These are phyloP conservation scores for Trichaptum fuscoviolaceum DNA, from an alignment of 768 basidiomycete genomes.

Conservation along the genomic window DNA sequence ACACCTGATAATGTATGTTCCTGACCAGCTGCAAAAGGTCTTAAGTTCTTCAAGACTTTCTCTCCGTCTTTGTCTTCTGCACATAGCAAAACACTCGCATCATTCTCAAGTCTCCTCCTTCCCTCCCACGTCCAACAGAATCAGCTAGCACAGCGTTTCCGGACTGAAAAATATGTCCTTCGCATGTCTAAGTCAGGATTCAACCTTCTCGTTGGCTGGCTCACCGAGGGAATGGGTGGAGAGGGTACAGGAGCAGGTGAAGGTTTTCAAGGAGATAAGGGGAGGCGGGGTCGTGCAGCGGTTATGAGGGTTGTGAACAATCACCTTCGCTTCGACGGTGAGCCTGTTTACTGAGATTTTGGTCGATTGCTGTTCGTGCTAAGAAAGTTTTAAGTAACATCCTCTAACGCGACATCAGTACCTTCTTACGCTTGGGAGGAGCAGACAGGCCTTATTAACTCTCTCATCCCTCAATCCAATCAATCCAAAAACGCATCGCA, in stretches of 20 bases:
- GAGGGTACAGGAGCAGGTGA: conserved; percentile 77
- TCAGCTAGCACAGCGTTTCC: conserved; percentile 76
- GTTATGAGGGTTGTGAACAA: conserved; percentile 95
- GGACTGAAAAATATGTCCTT: conserved; percentile 86
- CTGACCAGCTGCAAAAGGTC: conserved; percentile 40
- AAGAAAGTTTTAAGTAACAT: conserved; percentile 50
- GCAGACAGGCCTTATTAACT: conserved; percentile 76
- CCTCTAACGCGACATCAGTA: conserved; percentile 59
- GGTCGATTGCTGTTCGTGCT: neutral
- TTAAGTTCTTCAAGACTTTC: conserved; percentile 69
- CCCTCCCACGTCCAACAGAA: conserved; percentile 83
- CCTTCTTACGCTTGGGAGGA: conserved; percentile 75
- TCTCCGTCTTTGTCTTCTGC: conserved; percentile 58
- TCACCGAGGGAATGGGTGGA: conserved; percentile 88
- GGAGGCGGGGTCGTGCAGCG: conserved; percentile 79
- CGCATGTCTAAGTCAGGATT: conserved; percentile 91
- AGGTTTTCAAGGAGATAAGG: conserved; percentile 76
- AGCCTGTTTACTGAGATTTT: conserved; percentile 17
- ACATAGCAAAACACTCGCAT: conserved; percentile 67
- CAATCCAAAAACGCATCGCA: conserved; percentile 40
- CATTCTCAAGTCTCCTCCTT: conserved; percentile 73
- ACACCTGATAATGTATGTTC: conserved; percentile 9
- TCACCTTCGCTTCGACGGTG: conserved; percentile 87
- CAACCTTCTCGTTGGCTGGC: conserved; percentile 88
- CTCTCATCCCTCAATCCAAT: conserved; percentile 61